Evolutionary conservation across 257 asterid genomes (phyloP).

Genomic region (Fraxinus excelsior): DNA sequence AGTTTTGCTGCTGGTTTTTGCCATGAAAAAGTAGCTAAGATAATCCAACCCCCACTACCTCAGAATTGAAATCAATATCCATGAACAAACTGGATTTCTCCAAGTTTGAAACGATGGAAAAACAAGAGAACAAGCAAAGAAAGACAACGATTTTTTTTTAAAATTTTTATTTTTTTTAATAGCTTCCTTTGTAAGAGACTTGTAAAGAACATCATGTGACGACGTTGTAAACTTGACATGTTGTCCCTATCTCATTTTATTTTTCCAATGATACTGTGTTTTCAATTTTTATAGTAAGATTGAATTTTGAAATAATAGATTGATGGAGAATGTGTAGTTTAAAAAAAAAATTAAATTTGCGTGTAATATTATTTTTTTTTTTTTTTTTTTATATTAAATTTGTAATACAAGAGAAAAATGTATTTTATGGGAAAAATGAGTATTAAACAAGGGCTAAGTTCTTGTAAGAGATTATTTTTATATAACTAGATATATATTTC

Average conservation of each 20-base stretch:
- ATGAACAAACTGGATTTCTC: constrained; percentile 65
- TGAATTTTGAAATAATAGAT: no score
- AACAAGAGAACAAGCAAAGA: constrained; percentile 5
- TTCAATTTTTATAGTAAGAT: no score
- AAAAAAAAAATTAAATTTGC: no score
- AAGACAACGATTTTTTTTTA: constrained; percentile 7
- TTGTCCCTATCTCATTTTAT: constrained; percentile 32
- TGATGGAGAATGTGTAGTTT: no score
- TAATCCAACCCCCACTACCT: constrained; percentile 69
- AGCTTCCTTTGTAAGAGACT: constrained; percentile 29
- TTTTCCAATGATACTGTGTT: constrained; percentile 25
- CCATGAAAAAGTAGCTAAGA: constrained; percentile 62
- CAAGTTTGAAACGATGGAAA: constrained; percentile 32
- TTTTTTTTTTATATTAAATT: no score
- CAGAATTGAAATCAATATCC: constrained; percentile 70
- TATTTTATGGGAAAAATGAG: no score
- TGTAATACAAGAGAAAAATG: no score
- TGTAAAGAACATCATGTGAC: constrained; percentile 44
- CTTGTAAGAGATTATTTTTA: no score
- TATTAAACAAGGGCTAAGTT: no score
- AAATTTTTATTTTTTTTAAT: constrained; percentile 21
- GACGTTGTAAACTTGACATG: constrained; percentile 28
- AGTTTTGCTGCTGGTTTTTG: constrained; percentile 38
- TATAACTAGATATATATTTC: no score
- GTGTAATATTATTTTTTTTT: no score